Evolutionary conservation across 805 yeast genomes (phyloP).

Genomic region (Isabelozyma rhagii): DNA sequence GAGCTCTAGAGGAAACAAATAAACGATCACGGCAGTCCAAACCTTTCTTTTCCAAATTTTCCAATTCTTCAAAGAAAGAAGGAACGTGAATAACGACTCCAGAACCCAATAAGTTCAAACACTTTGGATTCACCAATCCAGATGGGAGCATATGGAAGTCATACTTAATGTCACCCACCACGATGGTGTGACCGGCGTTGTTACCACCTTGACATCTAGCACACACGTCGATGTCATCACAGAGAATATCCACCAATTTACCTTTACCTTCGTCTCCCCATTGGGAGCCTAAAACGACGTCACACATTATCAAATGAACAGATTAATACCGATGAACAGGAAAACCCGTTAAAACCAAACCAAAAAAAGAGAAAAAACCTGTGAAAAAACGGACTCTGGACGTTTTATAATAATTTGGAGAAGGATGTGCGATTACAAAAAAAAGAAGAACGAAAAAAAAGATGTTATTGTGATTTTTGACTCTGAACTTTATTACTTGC

Average conservation of each 20-base stretch:
- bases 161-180: conserved; percentile 81
- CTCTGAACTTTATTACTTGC: no score
- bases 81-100: conserved; percentile 97
- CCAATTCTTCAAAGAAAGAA: conserved; percentile 84
- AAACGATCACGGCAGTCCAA: conserved; percentile 71
- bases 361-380: conserved; percentile 4
- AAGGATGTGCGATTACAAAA: no score
- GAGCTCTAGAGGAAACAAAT: conserved; percentile 90
- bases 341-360: conserved; percentile 23
- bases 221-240: conserved; percentile 94
- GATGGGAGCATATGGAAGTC: conserved; percentile 99
- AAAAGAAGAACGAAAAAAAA: no score
- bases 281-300: conserved; percentile 96
- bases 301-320: conserved; percentile 49
- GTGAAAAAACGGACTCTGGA: not conserved
- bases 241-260: conserved; percentile 88
- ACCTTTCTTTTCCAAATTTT: conserved; percentile 78
- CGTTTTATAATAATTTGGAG: no score
- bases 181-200: conserved; percentile 99
- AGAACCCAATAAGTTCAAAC: conserved; percentile 86
- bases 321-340: not conserved
- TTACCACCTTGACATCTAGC: conserved; percentile 99
- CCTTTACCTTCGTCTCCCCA: conserved; percentile 99
- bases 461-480: no score
- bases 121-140: conserved; percentile 92